These are phyloP conservation scores for Exophiala bonariae DNA, from an alignment of 2,329 filamentous ascomycete genomes.

Conservation along the genomic window DNA sequence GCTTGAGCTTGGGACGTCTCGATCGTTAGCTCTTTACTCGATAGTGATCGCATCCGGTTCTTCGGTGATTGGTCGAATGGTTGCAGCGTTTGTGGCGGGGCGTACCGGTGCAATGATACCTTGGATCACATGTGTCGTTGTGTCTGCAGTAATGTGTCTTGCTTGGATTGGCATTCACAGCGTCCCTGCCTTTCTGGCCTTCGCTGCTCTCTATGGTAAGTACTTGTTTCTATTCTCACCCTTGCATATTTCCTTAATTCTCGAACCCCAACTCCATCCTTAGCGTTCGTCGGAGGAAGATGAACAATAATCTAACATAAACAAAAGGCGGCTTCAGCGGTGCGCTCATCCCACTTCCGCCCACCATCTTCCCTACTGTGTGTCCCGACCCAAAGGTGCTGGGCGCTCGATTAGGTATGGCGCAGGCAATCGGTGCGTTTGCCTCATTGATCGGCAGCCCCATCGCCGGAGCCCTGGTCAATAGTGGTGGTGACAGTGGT, in stretches of 20 bases:
- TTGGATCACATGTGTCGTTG: constrained; percentile 47
- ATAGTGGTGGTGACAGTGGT: constrained; percentile 33
- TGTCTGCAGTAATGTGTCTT: constrained; percentile 43
- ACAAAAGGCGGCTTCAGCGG: constrained; percentile 54
- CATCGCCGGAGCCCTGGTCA: constrained; percentile 48
- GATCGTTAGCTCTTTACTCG: constrained; percentile 52
- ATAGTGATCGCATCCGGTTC: constrained; percentile 63
- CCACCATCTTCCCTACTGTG: constrained; percentile 55
- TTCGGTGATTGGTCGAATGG: constrained; percentile 54
- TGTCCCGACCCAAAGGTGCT: constrained; percentile 46
- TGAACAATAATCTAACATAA: constrained; percentile 2
- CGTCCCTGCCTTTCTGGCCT: constrained; percentile 55
- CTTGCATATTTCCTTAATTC: not conserved
- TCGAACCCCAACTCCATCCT: not conserved
- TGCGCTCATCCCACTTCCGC: constrained; percentile 63
- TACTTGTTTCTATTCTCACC: not conserved
- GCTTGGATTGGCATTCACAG: constrained; percentile 57
- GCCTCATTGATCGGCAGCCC: constrained; percentile 50
- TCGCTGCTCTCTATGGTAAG: constrained; percentile 57
- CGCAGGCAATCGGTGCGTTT: constrained; percentile 49
- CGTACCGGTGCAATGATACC: constrained; percentile 57
- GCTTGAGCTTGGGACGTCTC: constrained; percentile 33
- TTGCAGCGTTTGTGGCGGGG: constrained; percentile 58
- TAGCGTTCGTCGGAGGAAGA: too few species aligned
- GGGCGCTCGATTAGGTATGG: constrained; percentile 52